Evolutionary conservation across 2,329 filamentous ascomycete genomes (phyloP), one percentile per base, ranked within the genome.

Genomic region (Trichoderma sp.): DNA sequence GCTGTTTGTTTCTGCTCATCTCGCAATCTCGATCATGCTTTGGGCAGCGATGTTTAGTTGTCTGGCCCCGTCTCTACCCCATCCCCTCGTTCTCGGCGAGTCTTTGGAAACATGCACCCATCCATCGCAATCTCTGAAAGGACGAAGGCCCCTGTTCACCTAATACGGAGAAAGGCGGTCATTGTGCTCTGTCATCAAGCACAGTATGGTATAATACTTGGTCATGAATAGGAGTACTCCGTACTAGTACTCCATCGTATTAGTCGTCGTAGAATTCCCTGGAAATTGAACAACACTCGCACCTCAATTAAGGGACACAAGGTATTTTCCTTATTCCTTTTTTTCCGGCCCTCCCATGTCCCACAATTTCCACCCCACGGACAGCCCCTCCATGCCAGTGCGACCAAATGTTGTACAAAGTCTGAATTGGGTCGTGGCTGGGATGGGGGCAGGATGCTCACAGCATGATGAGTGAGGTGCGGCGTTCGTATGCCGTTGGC

Each of bases 41-140:
- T 34, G n/a, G 58, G 30, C 34, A 43, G 21, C 58, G 9, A 32
- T 39, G 39, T 34, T 70, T n/a, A 30, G 39, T 30, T 15, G 39
- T 43, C 18, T 24, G 36, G 11, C 43, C 43, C 47, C 18, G 43
- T 71, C 34, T 64, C 14, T 43, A 51, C 58, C 68, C 68, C 43
- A 58, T 57, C n/a, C 24, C 18, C 26, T 53, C 32, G 30, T 8
- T 70, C 57, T 61, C 39, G 39, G 57, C 43, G 28, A 70, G 39
- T 70, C 67, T 62, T 53, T 70, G 39, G 57, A 62, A 24, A 51
- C 56, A 68, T 34, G 21, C 57, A 62, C 21, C 14, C 67, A 61
- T 62, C 67, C 67, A 70, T 70, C 39, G 67, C 57, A 70, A 70
- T 70, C 43, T 62, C 67, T 69, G 56, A 26, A 43, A 60, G 28